Percentiles rank a stretch among this genome's conserved stretches.
Conservation (phyloP, 495 filamentous ascomycete genomes). For the Penicillium pulvis region DNA sequence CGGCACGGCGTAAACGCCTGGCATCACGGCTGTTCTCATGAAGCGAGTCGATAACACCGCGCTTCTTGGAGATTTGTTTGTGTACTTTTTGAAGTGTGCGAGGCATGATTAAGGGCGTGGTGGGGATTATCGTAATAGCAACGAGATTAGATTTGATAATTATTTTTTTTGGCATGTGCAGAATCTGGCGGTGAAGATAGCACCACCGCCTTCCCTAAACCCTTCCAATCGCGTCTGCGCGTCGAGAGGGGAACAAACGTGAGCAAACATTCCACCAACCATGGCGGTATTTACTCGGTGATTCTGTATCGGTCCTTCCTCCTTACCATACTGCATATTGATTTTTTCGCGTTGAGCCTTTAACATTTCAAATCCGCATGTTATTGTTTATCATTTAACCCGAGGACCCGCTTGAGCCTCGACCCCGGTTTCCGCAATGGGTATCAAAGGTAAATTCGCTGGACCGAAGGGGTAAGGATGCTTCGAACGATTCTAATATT, state of each 20-base stretch:
- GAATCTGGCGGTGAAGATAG: constrained; percentile 22
- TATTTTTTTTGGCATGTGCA: constrained; percentile 27
- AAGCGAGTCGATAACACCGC: constrained; percentile 63
- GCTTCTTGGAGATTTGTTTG: constrained; percentile 81
- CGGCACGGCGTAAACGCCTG: constrained; percentile 71
- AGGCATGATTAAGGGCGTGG: constrained; percentile 57
- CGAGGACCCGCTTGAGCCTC: constrained; percentile 36
- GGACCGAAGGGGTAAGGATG: constrained; percentile 8
- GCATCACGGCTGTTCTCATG: constrained; percentile 85
- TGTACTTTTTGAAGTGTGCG: constrained; percentile 73
- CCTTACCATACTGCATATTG: constrained; percentile 8
- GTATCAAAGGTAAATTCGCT: constrained; percentile 62
- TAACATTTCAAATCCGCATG: constrained; percentile 18
- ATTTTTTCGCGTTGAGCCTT: constrained; percentile 9
- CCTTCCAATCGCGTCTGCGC: constrained; percentile 29
- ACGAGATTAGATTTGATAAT: constrained; percentile 18
- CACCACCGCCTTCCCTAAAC: constrained; percentile 29
- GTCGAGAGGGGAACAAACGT: constrained; percentile 30
- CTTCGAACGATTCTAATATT: neutral
- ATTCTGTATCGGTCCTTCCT: constrained; percentile 7
- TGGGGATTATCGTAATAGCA: neutral
- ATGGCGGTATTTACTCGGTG: constrained; percentile 31
- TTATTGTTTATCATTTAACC: constrained; percentile 24
- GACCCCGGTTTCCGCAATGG: constrained; percentile 55
- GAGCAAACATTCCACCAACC: constrained; percentile 31